Evolutionary conservation across 148 eudicot species (phyloP).

Genomic region (Vaccinium vitisidaea): DNA sequence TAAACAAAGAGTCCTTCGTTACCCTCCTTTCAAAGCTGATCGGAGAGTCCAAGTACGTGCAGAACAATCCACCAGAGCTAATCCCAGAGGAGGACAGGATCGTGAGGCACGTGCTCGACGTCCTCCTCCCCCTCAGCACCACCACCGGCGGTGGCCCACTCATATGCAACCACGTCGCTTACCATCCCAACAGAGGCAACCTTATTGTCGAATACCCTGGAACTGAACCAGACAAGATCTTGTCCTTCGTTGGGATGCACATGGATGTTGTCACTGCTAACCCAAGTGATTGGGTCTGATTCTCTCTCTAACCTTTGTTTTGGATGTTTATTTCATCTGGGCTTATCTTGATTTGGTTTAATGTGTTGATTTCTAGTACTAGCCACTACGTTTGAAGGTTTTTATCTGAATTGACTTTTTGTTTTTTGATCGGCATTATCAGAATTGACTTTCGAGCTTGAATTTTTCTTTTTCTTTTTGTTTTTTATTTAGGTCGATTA

Average conservation of each 20-base stretch:
- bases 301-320: not conserved
- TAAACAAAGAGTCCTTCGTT: slow-evolving; percentile 63
- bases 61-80: slow-evolving; percentile 96
- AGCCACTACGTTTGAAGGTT: not conserved
- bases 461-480: not conserved
- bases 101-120: slow-evolving; percentile 62
- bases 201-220: slow-evolving; percentile 96
- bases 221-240: slow-evolving; percentile 48
- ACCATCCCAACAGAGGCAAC: slow-evolving; percentile 72
- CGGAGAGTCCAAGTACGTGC: slow-evolving; percentile 80
- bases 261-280: slow-evolving; percentile 99
- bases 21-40: slow-evolving; percentile 68
- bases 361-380: not conserved
- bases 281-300: slow-evolving; percentile 75
- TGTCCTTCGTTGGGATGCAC: slow-evolving; percentile 97
- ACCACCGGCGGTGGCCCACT: slow-evolving; percentile 77
- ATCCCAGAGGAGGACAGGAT: slow-evolving; percentile 93
- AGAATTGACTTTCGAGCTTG: not conserved
- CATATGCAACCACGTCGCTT: slow-evolving; percentile 65
- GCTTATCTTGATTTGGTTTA: not conserved
- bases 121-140: slow-evolving; percentile 68
- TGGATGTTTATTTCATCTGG: not conserved
- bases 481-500: not conserved
- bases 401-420: not conserved
- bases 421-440: too few relatives aligned